These are phyloP conservation scores for Candolleomyces aberdarensis DNA, from an alignment of 768 basidiomycete genomes.

Conservation along the genomic window DNA sequence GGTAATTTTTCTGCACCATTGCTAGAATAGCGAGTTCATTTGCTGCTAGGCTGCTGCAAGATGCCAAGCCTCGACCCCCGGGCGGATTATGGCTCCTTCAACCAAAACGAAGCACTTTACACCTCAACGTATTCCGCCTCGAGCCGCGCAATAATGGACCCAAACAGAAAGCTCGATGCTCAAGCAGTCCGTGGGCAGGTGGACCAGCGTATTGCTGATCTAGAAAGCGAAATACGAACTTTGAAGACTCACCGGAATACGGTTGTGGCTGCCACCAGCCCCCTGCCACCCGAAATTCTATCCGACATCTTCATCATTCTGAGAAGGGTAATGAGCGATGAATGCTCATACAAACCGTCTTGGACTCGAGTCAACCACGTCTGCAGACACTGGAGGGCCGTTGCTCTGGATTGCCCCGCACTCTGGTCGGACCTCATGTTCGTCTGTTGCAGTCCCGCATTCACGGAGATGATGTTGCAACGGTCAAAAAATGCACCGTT, in stretches of 20 bases:
- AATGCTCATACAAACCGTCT: neutral
- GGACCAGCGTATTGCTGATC: neutral
- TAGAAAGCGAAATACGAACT: neutral
- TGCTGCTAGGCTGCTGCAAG: no score
- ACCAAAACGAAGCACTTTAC: no score
- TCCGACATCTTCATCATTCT: neutral
- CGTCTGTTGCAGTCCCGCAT: neutral
- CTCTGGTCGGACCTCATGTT: neutral
- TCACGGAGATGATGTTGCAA: neutral
- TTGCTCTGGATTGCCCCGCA: neutral
- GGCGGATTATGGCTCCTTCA: no score
- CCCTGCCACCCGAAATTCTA: neutral
- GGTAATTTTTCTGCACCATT: no score
- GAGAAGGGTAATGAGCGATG: no score
- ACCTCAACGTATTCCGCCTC: neutral
- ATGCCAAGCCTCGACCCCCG: no score
- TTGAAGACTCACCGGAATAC: neutral
- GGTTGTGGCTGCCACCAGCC: no score
- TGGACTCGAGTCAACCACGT: neutral
- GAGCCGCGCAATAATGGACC: neutral
- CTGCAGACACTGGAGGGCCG: neutral
- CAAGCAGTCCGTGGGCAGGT: neutral
- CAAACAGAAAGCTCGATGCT: neutral
- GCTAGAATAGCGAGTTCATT: no score
- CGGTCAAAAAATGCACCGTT: neutral